These are phyloP conservation scores for Leishmania braziliensis DNA, from an alignment of 208 protist species.

Conservation along the genomic window DNA sequence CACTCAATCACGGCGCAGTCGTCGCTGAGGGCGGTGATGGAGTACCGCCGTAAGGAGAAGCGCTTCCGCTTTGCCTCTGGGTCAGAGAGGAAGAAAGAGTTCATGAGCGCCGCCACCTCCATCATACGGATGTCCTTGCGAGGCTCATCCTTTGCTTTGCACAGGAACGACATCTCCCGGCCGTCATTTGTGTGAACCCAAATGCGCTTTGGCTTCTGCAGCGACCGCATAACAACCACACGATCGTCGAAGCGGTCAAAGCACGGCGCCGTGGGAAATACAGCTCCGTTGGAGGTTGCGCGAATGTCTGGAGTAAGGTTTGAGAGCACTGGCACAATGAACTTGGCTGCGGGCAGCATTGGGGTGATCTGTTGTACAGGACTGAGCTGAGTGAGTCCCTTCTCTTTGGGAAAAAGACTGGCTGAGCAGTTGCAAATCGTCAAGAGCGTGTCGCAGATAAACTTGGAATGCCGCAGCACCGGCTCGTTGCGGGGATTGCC, in stretches of 20 bases:
- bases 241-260: slow-evolving; percentile 77
- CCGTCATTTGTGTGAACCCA: slow-evolving; percentile 79
- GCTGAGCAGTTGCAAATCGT: slow-evolving; percentile 72
- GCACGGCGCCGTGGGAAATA: slow-evolving; percentile 63
- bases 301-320: slow-evolving; percentile 75
- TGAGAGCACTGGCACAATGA: slow-evolving; percentile 74
- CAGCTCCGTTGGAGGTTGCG: slow-evolving; percentile 15
- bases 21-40: slow-evolving; percentile 88
- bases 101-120: slow-evolving; percentile 95
- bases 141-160: slow-evolving; percentile 94
- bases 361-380: slow-evolving; percentile 64
- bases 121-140: slow-evolving; percentile 97
- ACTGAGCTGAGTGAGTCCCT: slow-evolving; percentile 50
- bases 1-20: slow-evolving; percentile 96
- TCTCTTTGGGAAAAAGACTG: slow-evolving; percentile 35
- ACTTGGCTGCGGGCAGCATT: slow-evolving; percentile 41
- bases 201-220: slow-evolving; percentile 94
- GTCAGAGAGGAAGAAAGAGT: slow-evolving; percentile 90
- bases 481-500: slow-evolving; percentile 30
- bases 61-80: slow-evolving; percentile 75
- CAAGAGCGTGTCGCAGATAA: slow-evolving; percentile 75
- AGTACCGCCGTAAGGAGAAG: slow-evolving; percentile 87
- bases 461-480: slow-evolving; percentile 50
- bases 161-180: slow-evolving; percentile 81
- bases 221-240: slow-evolving; percentile 85